Evolutionary conservation across 192 early-diverging fungal species (phyloP), one percentile per base, ranked within the genome.

Genomic region (Mortierella alpina): DNA sequence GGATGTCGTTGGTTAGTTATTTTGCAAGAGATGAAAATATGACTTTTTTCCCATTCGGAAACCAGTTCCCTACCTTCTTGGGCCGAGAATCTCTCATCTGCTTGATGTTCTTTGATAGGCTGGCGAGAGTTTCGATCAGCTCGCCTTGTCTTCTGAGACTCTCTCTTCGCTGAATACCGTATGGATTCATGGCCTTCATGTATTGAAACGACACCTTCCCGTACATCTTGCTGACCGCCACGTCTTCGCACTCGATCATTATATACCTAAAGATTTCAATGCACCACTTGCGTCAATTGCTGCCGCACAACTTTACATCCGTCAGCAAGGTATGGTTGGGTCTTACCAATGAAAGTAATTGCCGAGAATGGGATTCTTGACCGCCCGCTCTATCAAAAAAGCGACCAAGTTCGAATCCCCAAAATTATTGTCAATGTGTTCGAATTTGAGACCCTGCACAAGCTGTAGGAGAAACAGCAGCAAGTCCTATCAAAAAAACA

Each of bases 371-470:
- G 90, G 89, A 72, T 97, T 98, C 52, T 89, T 82, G 23, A 97
- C 84, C 13, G 94, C 91, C 2, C 98, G 90, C 69, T 95, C 93
- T 55, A 98, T 94, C 63, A 99, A 82, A 79, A 99, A 99, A 42
- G 92, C 90, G 0, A 90, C 95, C 47, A 99, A 75, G 10, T 89
- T 89, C 3, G 92, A 92, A 31, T 91, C 80, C 66, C 85, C 70
- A 63, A 83, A 86, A 22, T 85, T 84, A 10, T 84, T 84, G 58
- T 68, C 78, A 45, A 96, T 85, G 42, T 92, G 90, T 82, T 99
- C 98, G 75, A 98, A 99, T 72, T 95, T 96, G 6, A 99, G 87
- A 31, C 97, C 98, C 82, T 99, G 98, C 5, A 99, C 98, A 1
- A 99, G 89, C 79, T 99, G 98, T 44, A 99, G 77, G 42, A 99